Conservation (phyloP, 2,329 filamentous ascomycete species). For the Fusarium sp. region DNA sequence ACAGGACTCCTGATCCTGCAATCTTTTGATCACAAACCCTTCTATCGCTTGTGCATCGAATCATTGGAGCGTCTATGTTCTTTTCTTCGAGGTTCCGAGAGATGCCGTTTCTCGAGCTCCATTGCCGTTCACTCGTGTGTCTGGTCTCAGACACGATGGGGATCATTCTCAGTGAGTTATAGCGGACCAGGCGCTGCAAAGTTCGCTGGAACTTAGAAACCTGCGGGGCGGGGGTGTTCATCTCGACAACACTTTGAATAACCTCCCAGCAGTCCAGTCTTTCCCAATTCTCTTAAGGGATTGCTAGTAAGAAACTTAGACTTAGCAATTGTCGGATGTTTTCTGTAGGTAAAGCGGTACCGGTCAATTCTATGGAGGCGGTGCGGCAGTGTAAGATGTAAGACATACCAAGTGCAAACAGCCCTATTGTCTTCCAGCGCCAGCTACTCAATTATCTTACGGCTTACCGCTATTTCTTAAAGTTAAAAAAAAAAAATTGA, state of each 20-base stretch:
- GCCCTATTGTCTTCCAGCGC: neutral
- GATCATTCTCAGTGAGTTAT: neutral
- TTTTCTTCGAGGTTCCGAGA: neutral
- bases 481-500: too few species aligned
- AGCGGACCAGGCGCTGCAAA: neutral
- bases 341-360: neutral
- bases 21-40: neutral
- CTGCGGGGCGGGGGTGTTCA: neutral
- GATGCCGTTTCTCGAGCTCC: neutral
- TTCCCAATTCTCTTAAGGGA: too few species aligned
- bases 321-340: neutral
- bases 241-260: neutral
- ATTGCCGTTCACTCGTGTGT: neutral
- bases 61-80: neutral
- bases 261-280: neutral
- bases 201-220: neutral
- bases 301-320: too few species aligned
- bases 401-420: neutral
- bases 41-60: too few species aligned
- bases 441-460: fast-evolving
- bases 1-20: neutral
- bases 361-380: too few species aligned
- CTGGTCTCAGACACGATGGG: too few species aligned
- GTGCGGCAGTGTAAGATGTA: neutral
- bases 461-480: neutral